Evolutionary conservation across 495 filamentous ascomycete species (phyloP).

Genomic region (Elasticomyces elasticus): DNA sequence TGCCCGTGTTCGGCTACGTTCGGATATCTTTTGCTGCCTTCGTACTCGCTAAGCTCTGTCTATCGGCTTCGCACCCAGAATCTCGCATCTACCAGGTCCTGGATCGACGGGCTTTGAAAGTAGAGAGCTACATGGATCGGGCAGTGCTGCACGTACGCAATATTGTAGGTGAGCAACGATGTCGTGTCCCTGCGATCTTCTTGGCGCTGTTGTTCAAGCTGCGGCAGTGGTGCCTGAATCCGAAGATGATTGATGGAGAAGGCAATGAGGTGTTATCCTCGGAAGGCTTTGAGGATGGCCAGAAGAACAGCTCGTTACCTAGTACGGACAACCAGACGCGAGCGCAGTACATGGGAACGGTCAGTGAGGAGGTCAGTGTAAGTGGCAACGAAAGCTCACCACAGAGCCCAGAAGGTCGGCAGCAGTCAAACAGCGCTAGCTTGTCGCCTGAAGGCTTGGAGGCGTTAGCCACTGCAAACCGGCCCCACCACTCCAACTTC

Average conservation of each 20-base stretch:
- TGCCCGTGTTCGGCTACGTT: conserved; percentile 17
- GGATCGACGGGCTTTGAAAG: conserved; percentile 9
- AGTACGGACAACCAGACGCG: neutral
- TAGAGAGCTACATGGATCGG: conserved; percentile 7
- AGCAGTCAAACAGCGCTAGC: neutral
- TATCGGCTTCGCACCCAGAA: conserved; percentile 6
- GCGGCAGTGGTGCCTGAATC: conserved; percentile 17
- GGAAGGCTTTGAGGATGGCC: neutral
- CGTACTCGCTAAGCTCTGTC: conserved; percentile 18
- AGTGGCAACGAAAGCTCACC: neutral
- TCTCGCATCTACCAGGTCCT: conserved; percentile 8
- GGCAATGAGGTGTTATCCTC: neutral
- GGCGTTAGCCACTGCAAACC: too few species aligned
- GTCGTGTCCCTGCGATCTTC: conserved; percentile 16
- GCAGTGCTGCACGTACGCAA: conserved; percentile 9
- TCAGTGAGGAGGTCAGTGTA: neutral
- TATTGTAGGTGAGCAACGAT: conserved; percentile 1
- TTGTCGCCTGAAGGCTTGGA: neutral
- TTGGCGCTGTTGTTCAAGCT: conserved; percentile 20
- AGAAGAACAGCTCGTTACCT: neutral
- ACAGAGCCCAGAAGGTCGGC: neutral
- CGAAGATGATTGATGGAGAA: conserved; percentile 8
- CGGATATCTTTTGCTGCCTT: conserved; percentile 16
- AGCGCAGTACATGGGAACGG: neutral
- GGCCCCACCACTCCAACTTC: too few species aligned